Percentiles rank a stretch among this genome's conserved stretches.
These are phyloP conservation scores for Corynespora cassiicola DNA, from an alignment of 2,329 filamentous ascomycete genomes.

Conservation along the genomic window DNA sequence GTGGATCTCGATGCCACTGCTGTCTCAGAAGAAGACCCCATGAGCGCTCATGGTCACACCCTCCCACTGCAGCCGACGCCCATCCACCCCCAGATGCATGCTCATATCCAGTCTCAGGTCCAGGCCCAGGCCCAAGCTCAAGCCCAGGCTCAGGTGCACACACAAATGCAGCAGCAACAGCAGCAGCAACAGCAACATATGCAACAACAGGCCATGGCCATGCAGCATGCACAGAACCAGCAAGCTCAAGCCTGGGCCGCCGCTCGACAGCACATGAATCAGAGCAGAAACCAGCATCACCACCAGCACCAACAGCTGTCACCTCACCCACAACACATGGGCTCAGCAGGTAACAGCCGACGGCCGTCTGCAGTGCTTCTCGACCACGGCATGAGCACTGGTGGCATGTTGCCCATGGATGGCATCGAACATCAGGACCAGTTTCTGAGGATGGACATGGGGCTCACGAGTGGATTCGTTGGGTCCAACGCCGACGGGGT, in stretches of 20 bases:
- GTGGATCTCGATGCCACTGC: conserved; percentile 37
- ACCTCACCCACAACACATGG: conserved; percentile 33
- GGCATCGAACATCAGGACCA: conserved; percentile 41
- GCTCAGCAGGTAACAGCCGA: conserved; percentile 37
- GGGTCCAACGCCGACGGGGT: conserved; percentile 29
- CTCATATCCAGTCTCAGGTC: conserved; percentile 20
- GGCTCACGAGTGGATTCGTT: conserved; percentile 33
- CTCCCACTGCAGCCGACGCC: conserved; percentile 39
- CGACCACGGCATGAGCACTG: conserved; percentile 32
- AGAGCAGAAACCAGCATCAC: conserved; percentile 40
- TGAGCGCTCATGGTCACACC: conserved; percentile 17
- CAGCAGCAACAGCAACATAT: conserved; percentile 23
- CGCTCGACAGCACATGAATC: conserved; percentile 45
- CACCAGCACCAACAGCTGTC: conserved; percentile 32
- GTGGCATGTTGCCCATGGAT: conserved; percentile 38
- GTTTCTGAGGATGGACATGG: conserved; percentile 42
- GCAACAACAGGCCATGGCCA: conserved; percentile 21
- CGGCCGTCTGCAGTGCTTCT: conserved; percentile 37
- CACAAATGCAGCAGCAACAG: conserved; percentile 30
- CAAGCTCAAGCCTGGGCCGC: conserved; percentile 39
- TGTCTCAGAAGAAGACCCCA: conserved; percentile 25
- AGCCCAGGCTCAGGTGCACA: conserved; percentile 29
- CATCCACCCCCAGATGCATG: conserved; percentile 36
- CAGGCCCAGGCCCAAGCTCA: conserved; percentile 36
- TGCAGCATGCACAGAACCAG: conserved; percentile 24